Conservation (phyloP, 305 asterid species). For the Rubia peregrina region DNA sequence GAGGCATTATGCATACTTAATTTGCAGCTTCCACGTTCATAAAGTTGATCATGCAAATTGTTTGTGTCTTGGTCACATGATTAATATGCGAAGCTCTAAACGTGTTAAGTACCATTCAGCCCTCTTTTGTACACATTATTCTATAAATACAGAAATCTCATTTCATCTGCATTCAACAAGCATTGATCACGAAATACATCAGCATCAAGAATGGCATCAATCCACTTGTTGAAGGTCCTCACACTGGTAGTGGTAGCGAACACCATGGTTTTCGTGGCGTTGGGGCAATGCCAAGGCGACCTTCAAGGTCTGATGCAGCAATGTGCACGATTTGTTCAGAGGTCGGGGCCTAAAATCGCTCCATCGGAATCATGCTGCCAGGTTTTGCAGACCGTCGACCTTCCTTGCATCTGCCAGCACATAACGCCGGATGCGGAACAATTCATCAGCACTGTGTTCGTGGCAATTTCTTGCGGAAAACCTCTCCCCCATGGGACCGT, state of each 20-base stretch:
- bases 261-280: conserved; percentile 11
- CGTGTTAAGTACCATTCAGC: neutral
- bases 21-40: neutral
- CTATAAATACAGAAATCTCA: neutral
- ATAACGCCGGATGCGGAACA: conserved; percentile 35
- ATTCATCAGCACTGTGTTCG: conserved; percentile 40
- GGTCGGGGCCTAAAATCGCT: conserved; percentile 28
- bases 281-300: conserved; percentile 58
- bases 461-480: conserved; percentile 44
- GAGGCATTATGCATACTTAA: neutral
- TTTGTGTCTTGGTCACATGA: conserved; percentile 12
- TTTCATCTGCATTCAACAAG: neutral
- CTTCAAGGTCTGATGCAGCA: conserved; percentile 48
- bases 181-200: neutral
- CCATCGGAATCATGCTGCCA: conserved; percentile 53
- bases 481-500: conserved; percentile 47
- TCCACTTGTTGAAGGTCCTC: neutral
- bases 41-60: neutral
- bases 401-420: conserved; percentile 46
- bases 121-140: neutral
- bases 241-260: neutral
- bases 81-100: neutral
- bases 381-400: conserved; percentile 36
- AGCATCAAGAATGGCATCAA: conserved; percentile 2
- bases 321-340: conserved; percentile 50